Conservation (phyloP, 805 yeast species). For the Cyberlindnera galapagoensis region DNA sequence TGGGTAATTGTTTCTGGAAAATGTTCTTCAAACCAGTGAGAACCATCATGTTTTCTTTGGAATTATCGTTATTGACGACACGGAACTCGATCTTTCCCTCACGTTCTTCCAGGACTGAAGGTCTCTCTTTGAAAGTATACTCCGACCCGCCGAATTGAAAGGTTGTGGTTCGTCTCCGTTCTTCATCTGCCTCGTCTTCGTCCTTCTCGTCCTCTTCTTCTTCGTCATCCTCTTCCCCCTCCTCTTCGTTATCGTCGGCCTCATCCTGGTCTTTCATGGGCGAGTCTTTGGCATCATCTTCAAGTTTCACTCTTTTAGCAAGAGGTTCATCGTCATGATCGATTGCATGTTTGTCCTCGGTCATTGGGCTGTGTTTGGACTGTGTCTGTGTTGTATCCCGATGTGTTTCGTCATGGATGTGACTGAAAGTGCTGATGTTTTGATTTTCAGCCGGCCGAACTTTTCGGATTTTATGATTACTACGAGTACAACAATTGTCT, state of each 20-base stretch:
- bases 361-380: too few relatives aligned
- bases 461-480: too few relatives aligned
- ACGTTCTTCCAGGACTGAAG: conserved; percentile 89
- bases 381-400: too few relatives aligned
- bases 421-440: too few relatives aligned
- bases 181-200: conserved; percentile 27
- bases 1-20: conserved; percentile 95
- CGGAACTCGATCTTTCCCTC: conserved; percentile 92
- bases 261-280: conserved; percentile 22
- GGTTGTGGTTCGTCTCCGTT: conserved; percentile 31
- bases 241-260: conserved; percentile 18
- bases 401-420: too few relatives aligned
- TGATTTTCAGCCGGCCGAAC: too few relatives aligned
- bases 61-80: conserved; percentile 92
- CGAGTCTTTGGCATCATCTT: conserved; percentile 18
- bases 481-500: too few relatives aligned
- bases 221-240: conserved; percentile 22
- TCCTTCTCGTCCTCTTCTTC: conserved; percentile 19
- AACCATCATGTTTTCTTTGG: conserved; percentile 81
- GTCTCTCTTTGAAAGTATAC: conserved; percentile 84
- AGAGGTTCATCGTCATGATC: conserved; percentile 25
- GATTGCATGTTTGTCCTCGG: too few relatives aligned
- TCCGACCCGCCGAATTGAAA: conserved; percentile 61
- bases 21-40: conserved; percentile 93
- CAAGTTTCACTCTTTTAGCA: conserved; percentile 22